Evolutionary conservation across 2,329 filamentous ascomycete species (phyloP).

Genomic region (Sporothrix luriei): DNA sequence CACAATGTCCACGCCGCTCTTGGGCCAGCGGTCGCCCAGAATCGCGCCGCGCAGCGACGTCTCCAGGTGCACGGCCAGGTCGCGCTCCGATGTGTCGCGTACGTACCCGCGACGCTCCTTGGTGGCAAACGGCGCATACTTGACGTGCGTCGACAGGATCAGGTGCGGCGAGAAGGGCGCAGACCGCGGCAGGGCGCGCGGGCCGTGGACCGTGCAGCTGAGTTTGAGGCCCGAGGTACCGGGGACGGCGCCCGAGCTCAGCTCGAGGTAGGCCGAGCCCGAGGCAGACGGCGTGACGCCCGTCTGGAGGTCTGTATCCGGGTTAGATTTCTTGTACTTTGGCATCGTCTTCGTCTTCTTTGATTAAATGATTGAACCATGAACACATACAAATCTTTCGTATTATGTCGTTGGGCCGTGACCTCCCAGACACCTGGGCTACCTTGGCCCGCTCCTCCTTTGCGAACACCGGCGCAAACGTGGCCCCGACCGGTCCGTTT

Average conservation of each 20-base stretch:
- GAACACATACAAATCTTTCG: slow-evolving; percentile 80
- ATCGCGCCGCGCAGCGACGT: slow-evolving; percentile 86
- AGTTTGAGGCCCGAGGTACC: slow-evolving; percentile 72
- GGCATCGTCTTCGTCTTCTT: no score
- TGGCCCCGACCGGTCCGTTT: slow-evolving; percentile 82
- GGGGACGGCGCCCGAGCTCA: slow-evolving; percentile 49
- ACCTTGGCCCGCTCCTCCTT: slow-evolving; percentile 46
- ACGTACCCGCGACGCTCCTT: slow-evolving; percentile 80
- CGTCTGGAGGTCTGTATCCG: slow-evolving; percentile 74
- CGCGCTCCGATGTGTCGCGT: slow-evolving; percentile 81
- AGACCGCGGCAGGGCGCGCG: slow-evolving; percentile 83
- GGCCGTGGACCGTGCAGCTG: slow-evolving; percentile 89
- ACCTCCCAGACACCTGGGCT: slow-evolving; percentile 50
- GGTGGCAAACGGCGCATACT: slow-evolving; percentile 93
- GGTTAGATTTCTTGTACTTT: background rate
- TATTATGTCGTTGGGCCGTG: slow-evolving; percentile 68
- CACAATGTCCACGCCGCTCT: slow-evolving; percentile 93
- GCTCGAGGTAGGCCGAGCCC: slow-evolving; percentile 49
- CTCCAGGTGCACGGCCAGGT: slow-evolving; percentile 88
- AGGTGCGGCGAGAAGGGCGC: slow-evolving; percentile 91
- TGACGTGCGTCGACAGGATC: slow-evolving; percentile 88
- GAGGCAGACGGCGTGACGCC: slow-evolving; percentile 91
- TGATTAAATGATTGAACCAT: no score
- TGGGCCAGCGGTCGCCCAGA: slow-evolving; percentile 96
- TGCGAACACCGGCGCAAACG: slow-evolving; percentile 67